Conservation (phyloP, 169 alveolate species). For the Eimeria acervulina region DNA sequence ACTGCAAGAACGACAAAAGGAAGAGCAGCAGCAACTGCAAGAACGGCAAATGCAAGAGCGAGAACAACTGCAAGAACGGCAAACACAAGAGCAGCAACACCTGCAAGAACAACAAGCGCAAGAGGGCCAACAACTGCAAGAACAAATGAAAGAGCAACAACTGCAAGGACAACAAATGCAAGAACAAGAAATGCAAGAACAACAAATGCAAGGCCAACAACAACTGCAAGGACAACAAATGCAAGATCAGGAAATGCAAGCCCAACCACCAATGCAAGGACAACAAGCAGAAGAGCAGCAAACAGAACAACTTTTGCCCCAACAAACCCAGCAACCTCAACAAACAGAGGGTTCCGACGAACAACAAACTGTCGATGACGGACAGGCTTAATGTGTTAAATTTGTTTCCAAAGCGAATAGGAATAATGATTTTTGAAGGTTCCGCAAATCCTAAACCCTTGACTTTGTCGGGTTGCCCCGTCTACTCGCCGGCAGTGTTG, state of each 20-base stretch:
- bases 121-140: not conserved
- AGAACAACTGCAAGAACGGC: not conserved
- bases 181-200: not conserved
- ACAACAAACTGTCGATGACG: too few relatives aligned
- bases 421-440: too few relatives aligned
- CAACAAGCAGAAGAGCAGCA: not conserved
- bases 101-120: not conserved
- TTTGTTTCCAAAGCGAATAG: too few relatives aligned
- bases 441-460: too few relatives aligned
- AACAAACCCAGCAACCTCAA: too few relatives aligned
- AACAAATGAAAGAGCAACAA: not conserved
- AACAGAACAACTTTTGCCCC: too few relatives aligned
- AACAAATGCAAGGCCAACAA: not conserved
- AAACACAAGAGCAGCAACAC: not conserved
- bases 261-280: not conserved
- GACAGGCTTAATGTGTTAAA: too few relatives aligned
- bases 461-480: too few relatives aligned
- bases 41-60: not conserved
- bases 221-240: not conserved
- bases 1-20: not conserved
- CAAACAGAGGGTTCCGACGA: too few relatives aligned
- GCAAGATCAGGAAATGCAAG: not conserved
- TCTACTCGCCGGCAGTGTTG: too few relatives aligned
- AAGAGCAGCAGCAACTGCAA: not conserved
- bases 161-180: not conserved